Base-by-base conservation (phyloP, 1,284 basidiomycete genomes). In the Cystobasidiaceae sp. region DNA sequence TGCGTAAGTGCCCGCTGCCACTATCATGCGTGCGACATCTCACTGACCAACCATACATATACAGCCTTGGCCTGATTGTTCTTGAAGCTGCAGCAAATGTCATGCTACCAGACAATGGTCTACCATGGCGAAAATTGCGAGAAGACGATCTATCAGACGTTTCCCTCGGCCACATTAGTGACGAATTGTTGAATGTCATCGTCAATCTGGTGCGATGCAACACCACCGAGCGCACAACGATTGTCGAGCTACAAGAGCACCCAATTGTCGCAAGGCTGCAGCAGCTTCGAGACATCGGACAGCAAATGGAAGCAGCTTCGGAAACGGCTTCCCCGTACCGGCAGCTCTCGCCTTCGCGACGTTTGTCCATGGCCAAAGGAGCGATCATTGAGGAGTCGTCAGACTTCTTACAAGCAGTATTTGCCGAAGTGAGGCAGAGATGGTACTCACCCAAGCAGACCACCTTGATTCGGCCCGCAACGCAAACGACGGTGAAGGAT, bases 21-120 rank as follows among this genome's bases (percentile, higher is more conserved):
- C 30, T 13, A 25, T 21, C 13, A 52, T 67, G 37, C 11, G n/a
- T 11, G 11, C 37, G 37, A 39, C n/a, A n/a, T 39, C n/a, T 39
- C n/a, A 39, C 37, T 39, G n/a, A 39, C n/a, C 37, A n/a, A 3
- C 23, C 27, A 1, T n/a, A n/a, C 7, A 13, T 70, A 67, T 74
- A 69, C 74, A 91, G 92, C 79, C 84, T 97, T 73, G 96, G 96
- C 62, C 87, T 98, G 82, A 90, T 92, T 71, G 84, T 97, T 77
- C 84, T 99, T 46, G 96, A 99, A 81, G 87, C 91, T 54, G 89
- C 93, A 37, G 86, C 91, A 70, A 97, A 97, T 76, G 93, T 98
- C 71, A 86, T 94, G 67, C 88, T 99, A 37, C 96, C 96, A 74
- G 92, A 94, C 79, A 82, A 93, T 85, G 94, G 97, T 72, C 82